Conservation (phyloP, 2,329 filamentous ascomycete genomes). For the Talaromyces marneffei region DNA sequence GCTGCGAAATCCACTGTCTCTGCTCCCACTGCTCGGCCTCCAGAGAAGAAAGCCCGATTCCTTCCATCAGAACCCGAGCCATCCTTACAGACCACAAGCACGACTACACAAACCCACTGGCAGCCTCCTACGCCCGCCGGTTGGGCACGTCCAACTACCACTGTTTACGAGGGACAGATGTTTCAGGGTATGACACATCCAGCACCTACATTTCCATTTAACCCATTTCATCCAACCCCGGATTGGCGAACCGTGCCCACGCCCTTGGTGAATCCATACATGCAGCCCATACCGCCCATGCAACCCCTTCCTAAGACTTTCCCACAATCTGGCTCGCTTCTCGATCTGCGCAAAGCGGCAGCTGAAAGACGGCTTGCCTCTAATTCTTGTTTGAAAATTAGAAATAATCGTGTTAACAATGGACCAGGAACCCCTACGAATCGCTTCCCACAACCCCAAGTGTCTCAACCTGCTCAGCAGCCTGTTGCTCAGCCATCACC, state of each 20-base stretch:
- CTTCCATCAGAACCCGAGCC: neutral
- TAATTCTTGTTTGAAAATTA: neutral
- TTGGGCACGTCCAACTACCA: constrained; percentile 11
- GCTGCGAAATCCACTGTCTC: neutral
- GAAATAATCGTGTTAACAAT: constrained; percentile 5
- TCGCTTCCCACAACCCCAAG: neutral
- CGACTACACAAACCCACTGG: neutral
- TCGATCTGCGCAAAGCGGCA: neutral
- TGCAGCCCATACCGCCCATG: neutral
- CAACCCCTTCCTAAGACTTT: neutral
- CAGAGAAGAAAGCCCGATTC: constrained; percentile 11
- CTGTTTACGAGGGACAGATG: constrained; percentile 8
- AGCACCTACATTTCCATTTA: neutral
- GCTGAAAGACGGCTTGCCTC: neutral
- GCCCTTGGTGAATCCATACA: neutral
- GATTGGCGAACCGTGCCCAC: neutral
- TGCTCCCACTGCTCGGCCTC: neutral
- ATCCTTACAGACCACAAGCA: neutral
- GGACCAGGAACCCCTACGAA: neutral
- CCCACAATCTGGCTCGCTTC: neutral
- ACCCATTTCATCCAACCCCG: neutral
- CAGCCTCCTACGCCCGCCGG: constrained; percentile 2
- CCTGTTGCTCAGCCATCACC: neutral
- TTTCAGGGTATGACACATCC: constrained; percentile 10
- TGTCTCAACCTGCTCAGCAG: neutral